phyloP scores from a whole-genome alignment of 2,329 filamentous ascomycete genomes.

The Trichoderma afroharzianum region DNA sequence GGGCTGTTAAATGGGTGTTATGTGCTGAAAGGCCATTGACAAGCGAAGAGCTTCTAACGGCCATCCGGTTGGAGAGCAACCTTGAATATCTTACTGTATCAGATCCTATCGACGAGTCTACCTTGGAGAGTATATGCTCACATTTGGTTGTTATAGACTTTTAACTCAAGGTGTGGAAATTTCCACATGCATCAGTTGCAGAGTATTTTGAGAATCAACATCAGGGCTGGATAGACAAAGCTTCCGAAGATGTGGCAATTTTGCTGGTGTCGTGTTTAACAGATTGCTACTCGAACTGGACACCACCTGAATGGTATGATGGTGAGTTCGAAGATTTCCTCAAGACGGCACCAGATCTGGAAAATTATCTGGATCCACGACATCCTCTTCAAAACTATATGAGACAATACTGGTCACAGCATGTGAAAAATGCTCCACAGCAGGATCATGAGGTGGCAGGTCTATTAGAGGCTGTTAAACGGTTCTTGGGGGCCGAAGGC shows the following conservation, averaged over 20 bases:
- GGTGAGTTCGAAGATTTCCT: rapidly evolving
- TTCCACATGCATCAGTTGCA: neutral
- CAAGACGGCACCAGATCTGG: neutral
- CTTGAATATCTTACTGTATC: neutral
- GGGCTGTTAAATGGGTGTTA: neutral
- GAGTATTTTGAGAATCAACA: neutral
- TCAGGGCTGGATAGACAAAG: neutral
- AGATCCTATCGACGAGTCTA: neutral
- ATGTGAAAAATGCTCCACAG: neutral
- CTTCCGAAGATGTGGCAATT: neutral
- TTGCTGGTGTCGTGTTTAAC: neutral
- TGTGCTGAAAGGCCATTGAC: neutral
- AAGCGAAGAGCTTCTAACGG: neutral
- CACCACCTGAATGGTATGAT: rapidly evolving
- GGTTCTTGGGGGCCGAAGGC: neutral
- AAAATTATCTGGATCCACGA: neutral
- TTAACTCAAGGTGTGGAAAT: neutral
- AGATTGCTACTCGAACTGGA: neutral
- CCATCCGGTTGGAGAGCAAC: neutral
- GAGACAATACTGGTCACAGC: neutral
- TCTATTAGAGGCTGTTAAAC: neutral
- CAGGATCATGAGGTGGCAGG: neutral
- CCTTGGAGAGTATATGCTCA: neutral
- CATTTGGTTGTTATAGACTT: neutral
- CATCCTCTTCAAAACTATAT: neutral